Conservation (phyloP, 192 early-diverging fungal genomes). For the Backusella tarrabulga region DNA sequence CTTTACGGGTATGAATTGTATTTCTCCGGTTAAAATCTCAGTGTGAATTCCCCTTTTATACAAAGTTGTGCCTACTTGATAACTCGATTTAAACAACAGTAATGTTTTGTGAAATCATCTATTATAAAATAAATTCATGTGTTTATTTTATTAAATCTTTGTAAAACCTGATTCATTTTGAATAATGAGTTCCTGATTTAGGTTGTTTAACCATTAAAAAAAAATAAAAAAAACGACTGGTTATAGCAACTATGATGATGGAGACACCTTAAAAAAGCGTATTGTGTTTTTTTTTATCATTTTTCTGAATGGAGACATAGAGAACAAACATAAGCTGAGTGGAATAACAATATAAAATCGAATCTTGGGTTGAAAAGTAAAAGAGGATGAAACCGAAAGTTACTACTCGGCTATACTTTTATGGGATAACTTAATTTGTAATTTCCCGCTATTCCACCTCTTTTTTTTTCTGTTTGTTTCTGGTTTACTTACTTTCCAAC, state of each 20-base stretch:
- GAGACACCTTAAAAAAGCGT: no score
- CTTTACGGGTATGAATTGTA: not conserved
- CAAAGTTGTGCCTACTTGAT: no score
- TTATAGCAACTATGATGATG: no score
- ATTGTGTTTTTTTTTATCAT: no score
- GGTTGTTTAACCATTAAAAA: not conserved
- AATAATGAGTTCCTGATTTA: not conserved
- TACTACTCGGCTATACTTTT: not conserved
- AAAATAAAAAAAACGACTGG: not conserved
- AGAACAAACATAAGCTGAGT: no score
- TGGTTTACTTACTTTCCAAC: not conserved
- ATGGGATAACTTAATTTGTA: not conserved
- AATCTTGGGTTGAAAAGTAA: not conserved
- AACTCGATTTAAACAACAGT: no score
- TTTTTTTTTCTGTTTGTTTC: not conserved
- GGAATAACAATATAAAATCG: no score
- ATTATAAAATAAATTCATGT: not conserved
- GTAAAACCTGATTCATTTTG: not conserved
- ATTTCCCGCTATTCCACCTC: not conserved
- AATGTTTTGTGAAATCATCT: not conserved
- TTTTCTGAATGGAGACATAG: no score
- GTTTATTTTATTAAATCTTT: no score
- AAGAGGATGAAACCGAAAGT: not conserved
- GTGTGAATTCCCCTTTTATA: no score
- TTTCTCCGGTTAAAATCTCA: no score